Evolutionary conservation across 2,329 filamentous ascomycete species (phyloP).

Genomic region (Orbilia ellipsospora): DNA sequence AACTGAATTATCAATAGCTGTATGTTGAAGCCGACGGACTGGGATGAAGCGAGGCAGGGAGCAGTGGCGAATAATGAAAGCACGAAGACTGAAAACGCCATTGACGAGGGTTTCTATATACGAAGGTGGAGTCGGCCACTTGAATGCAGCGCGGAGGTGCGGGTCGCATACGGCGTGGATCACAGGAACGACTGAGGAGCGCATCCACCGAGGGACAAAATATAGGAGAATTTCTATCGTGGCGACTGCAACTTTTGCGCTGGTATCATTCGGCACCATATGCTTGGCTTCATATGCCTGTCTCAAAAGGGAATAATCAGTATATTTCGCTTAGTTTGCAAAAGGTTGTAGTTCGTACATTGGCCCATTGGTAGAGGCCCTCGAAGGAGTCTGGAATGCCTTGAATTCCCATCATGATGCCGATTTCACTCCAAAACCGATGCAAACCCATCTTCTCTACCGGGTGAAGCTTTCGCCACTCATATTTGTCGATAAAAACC

Average conservation of each 20-base stretch:
- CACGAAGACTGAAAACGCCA: constrained; percentile 67
- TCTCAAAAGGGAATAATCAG: not conserved
- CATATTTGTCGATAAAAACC: constrained; percentile 72
- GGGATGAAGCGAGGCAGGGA: constrained; percentile 69
- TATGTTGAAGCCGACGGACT: constrained; percentile 63
- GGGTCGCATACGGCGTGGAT: constrained; percentile 71
- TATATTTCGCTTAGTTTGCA: not conserved
- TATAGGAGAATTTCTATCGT: constrained; percentile 72
- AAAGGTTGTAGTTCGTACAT: constrained; percentile 57
- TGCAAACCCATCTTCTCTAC: constrained; percentile 76
- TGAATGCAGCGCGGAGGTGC: constrained; percentile 17
- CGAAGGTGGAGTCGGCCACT: constrained; percentile 30
- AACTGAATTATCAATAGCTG: constrained; percentile 67
- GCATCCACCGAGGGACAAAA: constrained; percentile 65
- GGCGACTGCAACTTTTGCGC: constrained; percentile 69
- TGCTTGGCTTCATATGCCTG: constrained; percentile 69
- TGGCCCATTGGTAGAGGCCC: constrained; percentile 68
- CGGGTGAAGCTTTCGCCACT: constrained; percentile 76
- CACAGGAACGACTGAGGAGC: constrained; percentile 65
- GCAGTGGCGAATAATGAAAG: constrained; percentile 70
- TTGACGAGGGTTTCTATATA: constrained; percentile 64
- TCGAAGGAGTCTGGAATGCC: constrained; percentile 65
- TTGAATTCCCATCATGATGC: constrained; percentile 75
- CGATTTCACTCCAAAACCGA: constrained; percentile 77
- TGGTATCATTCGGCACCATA: constrained; percentile 69